Evolutionary conservation across 176 grass and related monocot genomes (phyloP).

Genomic region (Eleusine coracana): DNA sequence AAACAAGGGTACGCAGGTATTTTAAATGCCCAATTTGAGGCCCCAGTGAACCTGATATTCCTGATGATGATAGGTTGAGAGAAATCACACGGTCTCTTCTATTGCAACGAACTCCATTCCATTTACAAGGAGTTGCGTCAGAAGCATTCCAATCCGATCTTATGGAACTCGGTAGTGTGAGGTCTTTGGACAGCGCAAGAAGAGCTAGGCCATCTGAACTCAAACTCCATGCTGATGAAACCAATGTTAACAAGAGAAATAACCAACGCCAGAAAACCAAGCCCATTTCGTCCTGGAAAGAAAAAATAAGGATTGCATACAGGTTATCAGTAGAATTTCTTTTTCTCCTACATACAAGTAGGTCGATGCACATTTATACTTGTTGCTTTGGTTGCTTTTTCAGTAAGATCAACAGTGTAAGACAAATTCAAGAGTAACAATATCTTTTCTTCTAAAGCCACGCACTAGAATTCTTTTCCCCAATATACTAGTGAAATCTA

Average conservation of each 20-base stretch:
- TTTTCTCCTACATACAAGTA: not conserved
- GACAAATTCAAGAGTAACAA: not conserved
- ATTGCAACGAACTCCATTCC: slow-evolving; percentile 55
- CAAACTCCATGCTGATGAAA: slow-evolving; percentile 47
- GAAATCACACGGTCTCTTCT: slow-evolving; percentile 39
- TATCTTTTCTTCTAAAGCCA: not conserved
- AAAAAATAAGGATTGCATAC: slow-evolving; percentile 53
- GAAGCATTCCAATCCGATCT: slow-evolving; percentile 53
- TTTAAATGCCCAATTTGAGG: slow-evolving; percentile 54
- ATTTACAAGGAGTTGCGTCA: slow-evolving; percentile 63
- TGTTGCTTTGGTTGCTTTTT: not conserved
- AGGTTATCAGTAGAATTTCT: not conserved
- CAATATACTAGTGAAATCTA: not conserved
- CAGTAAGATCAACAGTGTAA: not conserved
- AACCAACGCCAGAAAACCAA: slow-evolving; percentile 31
- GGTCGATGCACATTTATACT: not conserved
- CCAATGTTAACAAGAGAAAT: slow-evolving; percentile 33
- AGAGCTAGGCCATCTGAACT: slow-evolving; percentile 64
- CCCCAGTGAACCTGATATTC: slow-evolving; percentile 54
- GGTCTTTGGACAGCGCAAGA: slow-evolving; percentile 53
- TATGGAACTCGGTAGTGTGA: slow-evolving; percentile 47
- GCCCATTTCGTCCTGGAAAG: slow-evolving; percentile 45
- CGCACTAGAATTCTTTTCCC: not conserved
- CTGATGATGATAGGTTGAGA: slow-evolving; percentile 44
- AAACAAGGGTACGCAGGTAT: slow-evolving; percentile 26